A percentile compares a stretch with the other conserved stretches of the same genome.
Evolutionary conservation across 176 grass and related monocot species (phyloP).

Genomic region (Neostapfia colusana): DNA sequence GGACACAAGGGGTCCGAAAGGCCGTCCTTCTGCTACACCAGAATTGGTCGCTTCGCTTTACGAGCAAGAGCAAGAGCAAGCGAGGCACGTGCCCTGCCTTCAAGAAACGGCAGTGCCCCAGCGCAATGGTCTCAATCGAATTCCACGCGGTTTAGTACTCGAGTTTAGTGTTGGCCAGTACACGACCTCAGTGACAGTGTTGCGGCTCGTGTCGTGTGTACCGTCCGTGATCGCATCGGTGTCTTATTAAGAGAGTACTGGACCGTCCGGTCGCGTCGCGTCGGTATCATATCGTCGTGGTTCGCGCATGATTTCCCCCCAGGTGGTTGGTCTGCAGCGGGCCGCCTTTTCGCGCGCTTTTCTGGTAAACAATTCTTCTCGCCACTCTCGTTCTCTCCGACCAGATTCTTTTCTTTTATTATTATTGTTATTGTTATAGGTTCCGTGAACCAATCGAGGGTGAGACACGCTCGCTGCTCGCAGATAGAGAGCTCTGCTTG

Average conservation of each 20-base stretch:
- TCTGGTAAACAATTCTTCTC: conserved; percentile 13
- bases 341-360: conserved; percentile 46
- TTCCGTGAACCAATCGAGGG: background rate
- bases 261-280: conserved; percentile 18
- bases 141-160: conserved; percentile 20
- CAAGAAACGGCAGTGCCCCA: background rate
- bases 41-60: background rate
- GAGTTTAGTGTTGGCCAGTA: background rate
- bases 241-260: background rate
- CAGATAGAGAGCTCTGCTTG: background rate
- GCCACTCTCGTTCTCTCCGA: background rate
- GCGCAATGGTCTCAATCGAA: background rate
- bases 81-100: background rate
- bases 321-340: conserved; percentile 48
- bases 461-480: background rate
- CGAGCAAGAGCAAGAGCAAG: background rate
- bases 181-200: background rate
- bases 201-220: background rate
- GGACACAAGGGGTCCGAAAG: background rate
- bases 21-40: background rate
- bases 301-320: conserved; percentile 18
- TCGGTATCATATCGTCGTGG: background rate
- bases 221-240: background rate
- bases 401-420: background rate
- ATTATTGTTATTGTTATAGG: background rate